Evolutionary conservation across 495 filamentous ascomycete species (phyloP).

Genomic region (Articulospora tetracladia): DNA sequence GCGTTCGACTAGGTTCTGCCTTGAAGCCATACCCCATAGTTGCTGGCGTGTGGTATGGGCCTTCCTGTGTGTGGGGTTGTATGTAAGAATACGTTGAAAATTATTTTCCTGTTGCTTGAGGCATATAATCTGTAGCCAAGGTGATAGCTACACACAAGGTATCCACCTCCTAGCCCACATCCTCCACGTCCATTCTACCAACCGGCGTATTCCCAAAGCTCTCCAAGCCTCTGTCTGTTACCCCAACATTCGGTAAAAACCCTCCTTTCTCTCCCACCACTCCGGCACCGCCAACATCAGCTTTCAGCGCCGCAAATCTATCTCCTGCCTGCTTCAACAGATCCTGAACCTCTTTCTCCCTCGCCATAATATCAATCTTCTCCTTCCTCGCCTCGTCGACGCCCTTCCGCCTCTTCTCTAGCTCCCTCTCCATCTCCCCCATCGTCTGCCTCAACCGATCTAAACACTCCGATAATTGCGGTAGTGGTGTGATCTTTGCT

Average conservation of each 20-base stretch:
- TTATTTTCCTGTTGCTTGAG: too few species aligned
- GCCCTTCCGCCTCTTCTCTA: conserved; percentile 47
- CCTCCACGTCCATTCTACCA: conserved; percentile 27
- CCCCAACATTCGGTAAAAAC: conserved; percentile 26
- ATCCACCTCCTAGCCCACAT: conserved; percentile 18
- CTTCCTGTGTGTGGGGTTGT: too few species aligned
- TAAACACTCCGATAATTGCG: conserved; percentile 45
- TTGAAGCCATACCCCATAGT: too few species aligned
- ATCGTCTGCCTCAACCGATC: conserved; percentile 48
- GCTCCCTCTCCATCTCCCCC: conserved; percentile 50
- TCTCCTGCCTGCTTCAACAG: conserved; percentile 79
- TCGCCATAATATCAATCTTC: conserved; percentile 62
- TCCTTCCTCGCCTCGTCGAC: conserved; percentile 62
- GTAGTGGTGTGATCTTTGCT: conserved; percentile 55
- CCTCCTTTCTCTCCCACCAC: conserved; percentile 21
- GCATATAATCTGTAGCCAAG: too few species aligned
- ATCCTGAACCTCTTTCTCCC: conserved; percentile 78
- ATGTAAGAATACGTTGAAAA: too few species aligned
- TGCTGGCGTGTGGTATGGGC: too few species aligned
- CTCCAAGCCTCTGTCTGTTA: conserved; percentile 50
- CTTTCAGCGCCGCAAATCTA: conserved; percentile 51
- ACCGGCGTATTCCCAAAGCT: conserved; percentile 61
- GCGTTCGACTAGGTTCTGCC: too few species aligned
- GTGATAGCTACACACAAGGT: too few species aligned
- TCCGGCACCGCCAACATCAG: conserved; percentile 17